Conservation (phyloP, 2,329 filamentous ascomycete genomes). For the Metarhizium robertsii region DNA sequence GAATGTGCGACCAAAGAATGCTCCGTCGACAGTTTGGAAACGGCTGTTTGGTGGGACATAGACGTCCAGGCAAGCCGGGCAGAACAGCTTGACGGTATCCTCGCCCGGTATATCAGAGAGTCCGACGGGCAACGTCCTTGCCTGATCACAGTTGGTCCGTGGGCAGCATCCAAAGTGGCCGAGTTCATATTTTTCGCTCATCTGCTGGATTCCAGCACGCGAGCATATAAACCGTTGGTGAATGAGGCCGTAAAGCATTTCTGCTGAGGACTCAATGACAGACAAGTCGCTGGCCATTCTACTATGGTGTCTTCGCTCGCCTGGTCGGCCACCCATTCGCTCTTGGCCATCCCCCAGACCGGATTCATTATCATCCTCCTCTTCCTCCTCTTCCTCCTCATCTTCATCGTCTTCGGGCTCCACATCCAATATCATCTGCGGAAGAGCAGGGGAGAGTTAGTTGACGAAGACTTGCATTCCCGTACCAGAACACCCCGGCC, state of each 20-base stretch:
- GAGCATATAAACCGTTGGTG: conserved; percentile 98
- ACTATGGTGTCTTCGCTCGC: conserved; percentile 66
- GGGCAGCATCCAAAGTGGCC: conserved; percentile 94
- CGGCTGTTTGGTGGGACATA: conserved; percentile 96
- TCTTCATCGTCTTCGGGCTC: conserved; percentile 93
- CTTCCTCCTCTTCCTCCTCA: conserved; percentile 70
- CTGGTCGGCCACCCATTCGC: conserved; percentile 29
- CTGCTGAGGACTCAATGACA: conserved; percentile 94
- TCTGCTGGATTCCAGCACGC: conserved; percentile 91
- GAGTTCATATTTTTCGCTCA: conserved; percentile 98
- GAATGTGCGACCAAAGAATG: conserved; percentile 97
- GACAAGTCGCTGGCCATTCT: conserved; percentile 88
- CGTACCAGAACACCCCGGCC: neutral
- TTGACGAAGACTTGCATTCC: neutral
- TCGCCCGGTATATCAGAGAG: conserved; percentile 90
- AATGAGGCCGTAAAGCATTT: conserved; percentile 95
- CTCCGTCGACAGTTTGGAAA: conserved; percentile 94
- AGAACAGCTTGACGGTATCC: conserved; percentile 98
- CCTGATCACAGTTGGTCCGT: conserved; percentile 84
- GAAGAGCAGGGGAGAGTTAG: neutral
- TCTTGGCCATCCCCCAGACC: conserved; percentile 50
- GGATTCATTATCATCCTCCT: conserved; percentile 64
- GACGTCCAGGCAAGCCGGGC: conserved; percentile 90
- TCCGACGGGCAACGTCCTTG: conserved; percentile 85
- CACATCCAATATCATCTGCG: conserved; percentile 90